Conservation (phyloP, 139 green algal species). For the Micractinium conductrix region DNA sequence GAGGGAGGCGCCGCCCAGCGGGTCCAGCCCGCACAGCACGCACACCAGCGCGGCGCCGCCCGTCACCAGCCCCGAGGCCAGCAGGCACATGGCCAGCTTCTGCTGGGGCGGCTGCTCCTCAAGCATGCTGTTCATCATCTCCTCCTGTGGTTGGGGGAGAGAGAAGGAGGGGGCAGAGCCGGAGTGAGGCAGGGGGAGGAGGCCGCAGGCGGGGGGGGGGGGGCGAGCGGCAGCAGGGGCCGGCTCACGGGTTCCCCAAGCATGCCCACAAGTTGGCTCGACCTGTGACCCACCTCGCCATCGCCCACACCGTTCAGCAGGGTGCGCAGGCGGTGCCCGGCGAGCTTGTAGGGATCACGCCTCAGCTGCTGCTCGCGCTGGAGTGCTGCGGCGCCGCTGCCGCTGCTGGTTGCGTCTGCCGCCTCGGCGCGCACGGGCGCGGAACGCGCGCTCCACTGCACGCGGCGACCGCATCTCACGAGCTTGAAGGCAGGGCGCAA, state of each 20-base stretch:
- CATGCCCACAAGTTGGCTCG: no score
- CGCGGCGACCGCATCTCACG: background rate
- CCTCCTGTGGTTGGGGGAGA: background rate
- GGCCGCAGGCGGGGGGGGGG: no score
- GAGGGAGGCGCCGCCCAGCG: slow-evolving; percentile 40
- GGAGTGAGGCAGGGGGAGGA: background rate
- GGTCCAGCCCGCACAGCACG: slow-evolving; percentile 39
- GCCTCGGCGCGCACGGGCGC: background rate
- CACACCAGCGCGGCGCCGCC: background rate
- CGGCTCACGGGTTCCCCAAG: no score
- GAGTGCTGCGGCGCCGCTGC: background rate
- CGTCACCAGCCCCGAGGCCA: slow-evolving; percentile 7
- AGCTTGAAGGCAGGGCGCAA: background rate
- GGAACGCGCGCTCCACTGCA: background rate
- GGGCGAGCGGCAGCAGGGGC: no score
- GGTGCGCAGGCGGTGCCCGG: slow-evolving; percentile 32
- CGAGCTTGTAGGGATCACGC: slow-evolving; percentile 15
- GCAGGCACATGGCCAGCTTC: slow-evolving; percentile 33
- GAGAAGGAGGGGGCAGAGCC: background rate
- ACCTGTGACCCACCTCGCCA: slow-evolving; percentile 34
- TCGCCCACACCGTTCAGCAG: slow-evolving; percentile 40
- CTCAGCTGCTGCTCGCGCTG: background rate
- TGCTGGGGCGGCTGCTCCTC: slow-evolving; percentile 24
- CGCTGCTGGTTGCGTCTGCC: background rate
- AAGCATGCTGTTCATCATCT: slow-evolving; percentile 31